Evolutionary conservation across 495 filamentous ascomycete species (phyloP).

Genomic region (Wilcoxina mikolae): DNA sequence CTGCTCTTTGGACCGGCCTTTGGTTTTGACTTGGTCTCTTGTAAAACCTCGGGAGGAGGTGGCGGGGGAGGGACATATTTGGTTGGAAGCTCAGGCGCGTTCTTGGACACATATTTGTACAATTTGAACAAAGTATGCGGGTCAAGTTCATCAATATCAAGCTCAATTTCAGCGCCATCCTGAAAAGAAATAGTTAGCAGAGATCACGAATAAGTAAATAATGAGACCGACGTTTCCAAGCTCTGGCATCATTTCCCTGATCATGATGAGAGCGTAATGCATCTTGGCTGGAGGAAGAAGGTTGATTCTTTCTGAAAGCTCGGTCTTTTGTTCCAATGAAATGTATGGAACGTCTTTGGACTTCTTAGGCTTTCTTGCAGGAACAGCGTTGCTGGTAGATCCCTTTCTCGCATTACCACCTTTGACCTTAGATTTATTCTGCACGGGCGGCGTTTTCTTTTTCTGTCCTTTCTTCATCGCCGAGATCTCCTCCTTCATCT

Average conservation of each 20-base stretch:
- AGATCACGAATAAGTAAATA: background rate
- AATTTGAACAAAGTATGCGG: slow-evolving; percentile 27
- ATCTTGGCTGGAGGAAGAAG: slow-evolving; percentile 42
- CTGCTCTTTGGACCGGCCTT: slow-evolving; percentile 54
- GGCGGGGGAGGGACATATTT: slow-evolving; percentile 25
- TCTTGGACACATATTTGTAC: slow-evolving; percentile 26
- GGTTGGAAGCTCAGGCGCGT: slow-evolving; percentile 18
- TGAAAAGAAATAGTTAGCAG: slow-evolving; percentile 4
- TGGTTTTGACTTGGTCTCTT: slow-evolving; percentile 30
- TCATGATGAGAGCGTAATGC: slow-evolving; percentile 69
- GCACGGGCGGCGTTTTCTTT: slow-evolving; percentile 49
- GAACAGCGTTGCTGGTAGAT: slow-evolving; percentile 14
- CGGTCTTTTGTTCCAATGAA: slow-evolving; percentile 33
- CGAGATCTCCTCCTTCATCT: slow-evolving; percentile 53
- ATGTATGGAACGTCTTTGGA: slow-evolving; percentile 24
- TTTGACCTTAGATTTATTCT: slow-evolving; percentile 39
- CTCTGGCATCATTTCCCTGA: slow-evolving; percentile 69
- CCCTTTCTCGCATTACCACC: slow-evolving; percentile 34
- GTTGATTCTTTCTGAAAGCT: slow-evolving; percentile 30
- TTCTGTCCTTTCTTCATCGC: slow-evolving; percentile 39
- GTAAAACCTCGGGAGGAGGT: slow-evolving; percentile 17
- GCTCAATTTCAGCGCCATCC: slow-evolving; percentile 37
- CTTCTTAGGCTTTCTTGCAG: slow-evolving; percentile 23
- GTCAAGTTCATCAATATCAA: slow-evolving; percentile 38
- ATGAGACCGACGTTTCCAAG: slow-evolving; percentile 38